Evolutionary conservation across 352 stramenopile species (phyloP), one percentile per base, ranked within the genome.

Genomic region (Pythium aquatile): DNA sequence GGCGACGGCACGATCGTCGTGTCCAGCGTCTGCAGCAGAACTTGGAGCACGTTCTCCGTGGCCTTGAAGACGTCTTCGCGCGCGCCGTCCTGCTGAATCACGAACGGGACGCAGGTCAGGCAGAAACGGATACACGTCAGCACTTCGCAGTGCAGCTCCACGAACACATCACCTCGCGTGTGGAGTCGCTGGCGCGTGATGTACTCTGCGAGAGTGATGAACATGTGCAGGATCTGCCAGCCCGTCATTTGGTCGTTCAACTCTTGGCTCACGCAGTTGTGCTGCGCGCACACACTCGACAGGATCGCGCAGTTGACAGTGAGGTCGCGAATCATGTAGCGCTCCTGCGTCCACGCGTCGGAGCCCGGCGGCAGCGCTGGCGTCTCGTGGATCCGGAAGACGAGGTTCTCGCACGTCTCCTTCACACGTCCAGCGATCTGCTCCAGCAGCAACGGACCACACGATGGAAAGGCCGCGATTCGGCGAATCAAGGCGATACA

Each of bases 1-100:
- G 70, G 70, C 8, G 70, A 77, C 17, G 70, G 63, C 10, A 77
- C 63, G 58, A 77, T 77, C 0, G 66, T 72, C 47, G 70, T 73
- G 62, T 77, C 70, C 26, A 77, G 46, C 20, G 70, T 77, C 37
- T 64, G 58, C 1, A 77, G 58, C 5, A 77, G 32, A 1, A 77
- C 32, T 44, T 74, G 66, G 0, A 74, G 33, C 26, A 77, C 61
- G 17, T 46, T 66, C 29, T 77, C 70, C 8, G 61, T 67, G 37
- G 62, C 40, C 47, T 65, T 60, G 40, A 69, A 53, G 0, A 74
- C 55, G 35, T 70, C 58, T 2, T 72, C 64, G 47, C 63, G 51
- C 17, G 63, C 64, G 16, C 68, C 68, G 28, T 55, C 63, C 28
- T 54, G 39, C 29, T 68, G 46, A 14, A 69, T 65, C 40, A 75